These are phyloP conservation scores for Boechera divaricarpa DNA, from an alignment of 345 rosid genomes.

Conservation along the genomic window DNA sequence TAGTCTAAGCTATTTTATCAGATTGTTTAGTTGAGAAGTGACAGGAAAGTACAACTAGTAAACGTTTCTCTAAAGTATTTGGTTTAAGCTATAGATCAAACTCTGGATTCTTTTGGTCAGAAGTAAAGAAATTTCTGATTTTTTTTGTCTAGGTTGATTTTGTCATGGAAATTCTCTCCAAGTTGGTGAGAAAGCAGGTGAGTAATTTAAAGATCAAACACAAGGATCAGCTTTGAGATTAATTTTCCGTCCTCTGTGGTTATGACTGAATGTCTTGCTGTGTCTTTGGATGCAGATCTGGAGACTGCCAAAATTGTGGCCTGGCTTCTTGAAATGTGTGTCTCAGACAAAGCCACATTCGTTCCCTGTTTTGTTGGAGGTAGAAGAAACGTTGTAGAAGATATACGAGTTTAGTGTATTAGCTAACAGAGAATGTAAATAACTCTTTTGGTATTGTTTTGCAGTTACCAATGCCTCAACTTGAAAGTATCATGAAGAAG, in stretches of 20 bases:
- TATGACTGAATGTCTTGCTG: conserved; percentile 7
- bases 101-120: conserved; percentile 14
- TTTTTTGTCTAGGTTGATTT: conserved; percentile 75
- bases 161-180: conserved; percentile 94
- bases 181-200: conserved; percentile 93
- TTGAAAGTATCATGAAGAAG: conserved; percentile 78
- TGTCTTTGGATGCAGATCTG: conserved; percentile 63
- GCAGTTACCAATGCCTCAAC: conserved; percentile 88
- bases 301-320: conserved; percentile 99
- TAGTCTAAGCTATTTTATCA: not conserved
- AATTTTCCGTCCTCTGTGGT: not conserved
- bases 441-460: conserved; percentile 42
- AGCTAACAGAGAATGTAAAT: not conserved
- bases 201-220: conserved; percentile 31
- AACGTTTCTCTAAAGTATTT: conserved; percentile 1
- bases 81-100: conserved; percentile 12
- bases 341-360: conserved; percentile 97
- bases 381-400: conserved; percentile 31
- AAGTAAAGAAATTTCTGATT: not conserved
- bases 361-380: conserved; percentile 82
- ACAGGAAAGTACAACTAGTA: conserved; percentile 15
- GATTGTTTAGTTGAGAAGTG: conserved; percentile 16
- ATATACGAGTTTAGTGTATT: conserved; percentile 2
- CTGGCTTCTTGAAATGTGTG: conserved; percentile 93
- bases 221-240: conserved; percentile 21